These are phyloP conservation scores for Toxicodendron radicans DNA, from an alignment of 345 rosid genomes.

Conservation along the genomic window DNA sequence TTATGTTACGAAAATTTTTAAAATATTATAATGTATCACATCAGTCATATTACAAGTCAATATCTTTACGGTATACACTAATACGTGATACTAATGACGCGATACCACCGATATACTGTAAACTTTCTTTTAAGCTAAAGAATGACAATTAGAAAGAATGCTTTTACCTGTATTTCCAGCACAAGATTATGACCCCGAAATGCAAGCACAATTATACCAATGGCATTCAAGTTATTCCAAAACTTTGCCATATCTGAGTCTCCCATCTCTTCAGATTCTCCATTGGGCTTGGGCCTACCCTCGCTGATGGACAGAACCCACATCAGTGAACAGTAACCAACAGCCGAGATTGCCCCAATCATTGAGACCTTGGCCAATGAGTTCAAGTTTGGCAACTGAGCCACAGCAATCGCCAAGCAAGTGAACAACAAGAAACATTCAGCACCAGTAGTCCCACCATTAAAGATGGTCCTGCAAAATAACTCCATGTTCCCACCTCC, in stretches of 20 bases:
- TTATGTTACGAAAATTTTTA: too few relatives aligned
- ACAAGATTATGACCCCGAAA: constrained; percentile 64
- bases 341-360: constrained; percentile 37
- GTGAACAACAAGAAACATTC: constrained; percentile 52
- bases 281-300: constrained; percentile 18
- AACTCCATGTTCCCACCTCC: constrained; percentile 36
- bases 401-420: constrained; percentile 37
- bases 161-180: constrained; percentile 57
- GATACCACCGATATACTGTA: too few relatives aligned
- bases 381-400: constrained; percentile 47
- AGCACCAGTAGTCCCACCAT: constrained; percentile 17
- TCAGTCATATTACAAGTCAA: too few relatives aligned
- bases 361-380: constrained; percentile 42
- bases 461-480: constrained; percentile 26
- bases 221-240: constrained; percentile 32
- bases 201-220: constrained; percentile 43
- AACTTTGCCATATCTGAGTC: constrained; percentile 25
- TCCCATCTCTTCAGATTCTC: not conserved
- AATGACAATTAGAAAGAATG: too few relatives aligned
- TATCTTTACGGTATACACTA: too few relatives aligned
- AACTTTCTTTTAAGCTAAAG: too few relatives aligned
- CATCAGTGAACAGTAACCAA: constrained; percentile 34
- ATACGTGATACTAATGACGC: too few relatives aligned
- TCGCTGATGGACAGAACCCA: constrained; percentile 40
- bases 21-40: too few relatives aligned